Conservation (phyloP, 306 rosid species). For the Arachis stenosperma region DNA sequence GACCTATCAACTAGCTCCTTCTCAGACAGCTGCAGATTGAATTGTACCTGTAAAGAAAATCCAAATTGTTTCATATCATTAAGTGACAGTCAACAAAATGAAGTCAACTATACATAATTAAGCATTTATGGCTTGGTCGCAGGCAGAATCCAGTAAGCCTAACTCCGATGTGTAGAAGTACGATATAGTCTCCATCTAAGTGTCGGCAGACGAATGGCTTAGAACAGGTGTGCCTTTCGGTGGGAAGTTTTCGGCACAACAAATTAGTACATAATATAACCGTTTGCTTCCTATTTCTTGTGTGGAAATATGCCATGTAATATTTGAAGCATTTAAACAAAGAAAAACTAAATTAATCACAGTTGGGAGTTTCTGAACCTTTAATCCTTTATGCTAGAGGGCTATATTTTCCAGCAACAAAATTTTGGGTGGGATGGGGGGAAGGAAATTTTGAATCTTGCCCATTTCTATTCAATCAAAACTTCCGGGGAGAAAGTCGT, state of each 20-base stretch:
- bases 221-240: background rate
- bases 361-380: background rate
- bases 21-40: constrained; percentile 87
- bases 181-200: background rate
- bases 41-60: constrained; percentile 67
- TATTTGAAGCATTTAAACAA: constrained; percentile 7
- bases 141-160: background rate
- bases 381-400: constrained; percentile 3
- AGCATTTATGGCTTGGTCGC: constrained; percentile 30
- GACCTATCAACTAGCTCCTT: constrained; percentile 88
- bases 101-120: constrained; percentile 25
- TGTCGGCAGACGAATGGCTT: constrained; percentile 8
- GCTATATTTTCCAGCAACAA: constrained; percentile 13
- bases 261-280: background rate
- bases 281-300: background rate
- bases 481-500: background rate
- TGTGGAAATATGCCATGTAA: background rate
- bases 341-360: constrained; percentile 2
- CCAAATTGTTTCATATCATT: constrained; percentile 3
- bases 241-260: constrained; percentile 34
- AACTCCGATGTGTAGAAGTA: background rate
- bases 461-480: constrained; percentile 5
- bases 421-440: background rate
- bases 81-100: constrained; percentile 8
- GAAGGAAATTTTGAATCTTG: constrained; percentile 17